Conservation (phyloP, 345 rosid species). For the Eucalyptus microcorys region DNA sequence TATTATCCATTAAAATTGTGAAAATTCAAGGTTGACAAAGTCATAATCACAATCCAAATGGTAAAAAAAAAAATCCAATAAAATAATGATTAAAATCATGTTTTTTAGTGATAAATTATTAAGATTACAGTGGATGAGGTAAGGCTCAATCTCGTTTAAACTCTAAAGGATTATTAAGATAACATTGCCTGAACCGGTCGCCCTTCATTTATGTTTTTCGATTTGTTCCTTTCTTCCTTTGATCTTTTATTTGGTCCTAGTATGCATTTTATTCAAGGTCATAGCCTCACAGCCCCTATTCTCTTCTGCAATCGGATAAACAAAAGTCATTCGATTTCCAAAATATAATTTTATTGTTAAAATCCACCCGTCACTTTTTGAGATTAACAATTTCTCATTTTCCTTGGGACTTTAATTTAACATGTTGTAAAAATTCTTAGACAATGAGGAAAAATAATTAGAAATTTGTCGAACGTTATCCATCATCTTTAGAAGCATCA, state of each 20-base stretch:
- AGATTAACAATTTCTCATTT: neutral
- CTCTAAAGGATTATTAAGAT: neutral
- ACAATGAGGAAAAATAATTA: neutral
- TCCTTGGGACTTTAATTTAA: too few relatives aligned
- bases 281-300: neutral
- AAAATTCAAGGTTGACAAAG: neutral
- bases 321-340: neutral
- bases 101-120: too few relatives aligned
- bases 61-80: neutral
- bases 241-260: neutral
- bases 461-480: neutral
- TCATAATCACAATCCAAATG: too few relatives aligned
- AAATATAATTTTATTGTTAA: too few relatives aligned
- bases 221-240: neutral
- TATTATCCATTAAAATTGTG: too few relatives aligned
- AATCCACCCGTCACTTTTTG: neutral
- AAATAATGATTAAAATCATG: too few relatives aligned
- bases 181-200: too few relatives aligned
- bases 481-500: neutral
- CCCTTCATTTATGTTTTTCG: neutral
- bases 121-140: neutral
- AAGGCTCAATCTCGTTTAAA: neutral
- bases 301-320: neutral
- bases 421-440: neutral
- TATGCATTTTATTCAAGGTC: neutral